These are phyloP conservation scores for Fusarium sambucinum DNA, from an alignment of 2,329 filamentous ascomycete species.

Conservation along the genomic window DNA sequence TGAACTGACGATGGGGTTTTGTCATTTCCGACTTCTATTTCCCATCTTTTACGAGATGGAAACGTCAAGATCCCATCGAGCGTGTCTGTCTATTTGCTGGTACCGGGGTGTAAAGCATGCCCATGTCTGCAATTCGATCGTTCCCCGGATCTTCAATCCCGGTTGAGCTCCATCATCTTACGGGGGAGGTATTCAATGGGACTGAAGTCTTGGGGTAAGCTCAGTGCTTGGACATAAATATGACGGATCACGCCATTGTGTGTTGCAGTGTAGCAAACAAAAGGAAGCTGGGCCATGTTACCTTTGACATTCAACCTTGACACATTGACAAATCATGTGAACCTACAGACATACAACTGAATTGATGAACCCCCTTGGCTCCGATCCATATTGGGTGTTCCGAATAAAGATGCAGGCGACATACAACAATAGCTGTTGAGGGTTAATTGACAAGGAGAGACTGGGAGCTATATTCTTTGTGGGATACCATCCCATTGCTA, in stretches of 20 bases:
- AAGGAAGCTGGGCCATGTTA: neutral
- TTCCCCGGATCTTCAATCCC: constrained; percentile 12
- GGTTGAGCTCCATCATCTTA: constrained; percentile 1
- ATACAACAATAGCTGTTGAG: neutral
- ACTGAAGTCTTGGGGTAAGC: neutral
- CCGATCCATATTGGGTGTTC: neutral
- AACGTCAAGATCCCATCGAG: neutral
- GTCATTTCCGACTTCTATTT: constrained; percentile 7
- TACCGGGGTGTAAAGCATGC: neutral
- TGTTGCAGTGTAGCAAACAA: neutral
- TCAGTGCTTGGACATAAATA: neutral
- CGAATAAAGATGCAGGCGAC: neutral
- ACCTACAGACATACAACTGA: neutral
- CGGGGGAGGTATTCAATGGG: neutral
- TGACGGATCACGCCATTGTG: too few relatives aligned
- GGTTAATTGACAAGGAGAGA: neutral
- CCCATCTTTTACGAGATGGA: constrained; percentile 15
- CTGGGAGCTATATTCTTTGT: neutral
- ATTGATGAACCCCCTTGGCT: neutral
- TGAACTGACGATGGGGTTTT: neutral
- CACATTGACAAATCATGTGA: neutral
- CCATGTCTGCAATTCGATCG: neutral
- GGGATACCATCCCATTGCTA: too few relatives aligned
- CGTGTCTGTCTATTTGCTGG: neutral
- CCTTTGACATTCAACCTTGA: neutral